Conservation (phyloP, 331 rosid species). For the Phaseolus coccineus region DNA sequence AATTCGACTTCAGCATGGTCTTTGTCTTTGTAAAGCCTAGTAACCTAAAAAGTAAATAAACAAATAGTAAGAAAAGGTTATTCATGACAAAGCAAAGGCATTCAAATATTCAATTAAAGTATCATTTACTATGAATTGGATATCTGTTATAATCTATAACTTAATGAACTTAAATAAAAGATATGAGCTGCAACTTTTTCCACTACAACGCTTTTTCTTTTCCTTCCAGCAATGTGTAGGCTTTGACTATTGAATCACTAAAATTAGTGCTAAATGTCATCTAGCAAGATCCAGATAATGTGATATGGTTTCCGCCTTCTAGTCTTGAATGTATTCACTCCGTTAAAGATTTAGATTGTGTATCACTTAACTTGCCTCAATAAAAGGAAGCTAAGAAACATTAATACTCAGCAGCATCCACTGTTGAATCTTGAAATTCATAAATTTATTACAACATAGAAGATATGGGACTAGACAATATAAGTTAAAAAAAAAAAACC, state of each 20-base stretch:
- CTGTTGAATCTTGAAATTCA: background rate
- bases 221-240: background rate
- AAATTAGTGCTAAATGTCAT: background rate
- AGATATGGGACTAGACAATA: background rate
- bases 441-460: conserved; percentile 9
- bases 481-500: background rate
- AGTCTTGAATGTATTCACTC: background rate
- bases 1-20: conserved; percentile 93
- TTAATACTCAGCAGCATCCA: background rate
- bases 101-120: background rate
- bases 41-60: conserved; percentile 60
- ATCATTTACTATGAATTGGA: background rate
- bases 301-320: background rate
- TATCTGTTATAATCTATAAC: background rate
- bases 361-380: background rate
- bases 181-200: background rate
- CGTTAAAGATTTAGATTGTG: background rate
- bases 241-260: conserved; percentile 22
- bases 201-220: background rate
- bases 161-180: background rate
- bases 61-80: background rate
- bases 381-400: background rate
- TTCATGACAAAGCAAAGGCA: background rate
- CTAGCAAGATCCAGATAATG: background rate
- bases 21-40: conserved; percentile 81